These are phyloP conservation scores for Laetiporus sulphureus DNA, from an alignment of 1,284 basidiomycete species.

Conservation along the genomic window DNA sequence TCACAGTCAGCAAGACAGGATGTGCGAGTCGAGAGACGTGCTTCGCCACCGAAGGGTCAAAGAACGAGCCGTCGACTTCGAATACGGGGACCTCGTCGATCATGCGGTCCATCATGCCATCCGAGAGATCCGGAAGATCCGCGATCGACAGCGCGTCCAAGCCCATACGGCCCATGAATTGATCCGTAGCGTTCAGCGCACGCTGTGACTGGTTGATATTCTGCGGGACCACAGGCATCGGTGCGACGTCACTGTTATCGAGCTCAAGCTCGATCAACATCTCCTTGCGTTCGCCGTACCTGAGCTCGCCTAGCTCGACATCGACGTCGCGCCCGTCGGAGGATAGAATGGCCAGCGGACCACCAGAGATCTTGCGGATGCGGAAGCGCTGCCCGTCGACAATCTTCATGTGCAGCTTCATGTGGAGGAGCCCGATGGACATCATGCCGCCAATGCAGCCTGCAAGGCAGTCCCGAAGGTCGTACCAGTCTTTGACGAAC, in stretches of 20 bases:
- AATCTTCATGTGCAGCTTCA: conserved; percentile 89
- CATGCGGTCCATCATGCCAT: conserved; percentile 86
- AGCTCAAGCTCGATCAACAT: conserved; percentile 92
- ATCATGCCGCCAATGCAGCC: conserved; percentile 93
- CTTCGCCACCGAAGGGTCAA: conserved; percentile 78
- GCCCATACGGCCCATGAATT: conserved; percentile 76
- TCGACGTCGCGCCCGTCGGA: conserved; percentile 90
- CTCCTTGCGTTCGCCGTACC: conserved; percentile 90
- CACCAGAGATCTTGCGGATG: conserved; percentile 87
- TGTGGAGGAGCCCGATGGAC: conserved; percentile 82
- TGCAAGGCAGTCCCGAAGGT: conserved; percentile 82
- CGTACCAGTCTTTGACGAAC: conserved; percentile 94
- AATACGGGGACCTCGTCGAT: conserved; percentile 91
- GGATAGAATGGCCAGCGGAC: conserved; percentile 75
- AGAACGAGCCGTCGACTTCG: conserved; percentile 90
- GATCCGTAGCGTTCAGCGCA: conserved; percentile 66
- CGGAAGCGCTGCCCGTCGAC: conserved; percentile 80
- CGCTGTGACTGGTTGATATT: conserved; percentile 20
- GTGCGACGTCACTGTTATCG: conserved; percentile 59
- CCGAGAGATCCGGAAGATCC: conserved; percentile 63
- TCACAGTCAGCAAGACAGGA: conserved; percentile 85
- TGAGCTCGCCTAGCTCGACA: conserved; percentile 88
- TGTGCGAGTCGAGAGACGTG: conserved; percentile 80
- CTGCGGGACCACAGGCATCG: conserved; percentile 13
- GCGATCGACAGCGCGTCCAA: conserved; percentile 68